These are phyloP conservation scores for Ajuga chamaepitys DNA, from an alignment of 257 asterid genomes.

Conservation along the genomic window DNA sequence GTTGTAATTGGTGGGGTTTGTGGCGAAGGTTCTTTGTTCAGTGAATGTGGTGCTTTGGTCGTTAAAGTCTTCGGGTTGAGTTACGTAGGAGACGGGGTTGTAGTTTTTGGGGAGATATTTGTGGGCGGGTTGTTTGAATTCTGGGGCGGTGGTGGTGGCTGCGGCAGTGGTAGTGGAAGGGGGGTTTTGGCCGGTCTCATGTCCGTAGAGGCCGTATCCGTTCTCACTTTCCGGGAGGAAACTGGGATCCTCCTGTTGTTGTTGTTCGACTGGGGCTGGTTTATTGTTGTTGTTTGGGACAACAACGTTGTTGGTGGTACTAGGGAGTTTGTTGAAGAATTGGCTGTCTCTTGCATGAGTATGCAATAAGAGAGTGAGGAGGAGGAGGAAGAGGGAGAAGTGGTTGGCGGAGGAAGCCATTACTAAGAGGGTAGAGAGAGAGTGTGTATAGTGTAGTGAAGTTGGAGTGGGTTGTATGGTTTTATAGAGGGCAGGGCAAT, in stretches of 20 bases:
- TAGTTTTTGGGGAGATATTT: conserved; percentile 76
- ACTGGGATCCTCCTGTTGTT: conserved; percentile 34
- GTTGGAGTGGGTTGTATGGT: conserved; percentile 16
- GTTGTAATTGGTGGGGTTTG: neutral
- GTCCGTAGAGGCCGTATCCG: conserved; percentile 73
- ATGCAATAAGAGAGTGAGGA: conserved; percentile 31
- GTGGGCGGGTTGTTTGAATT: conserved; percentile 13
- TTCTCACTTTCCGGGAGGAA: conserved; percentile 55
- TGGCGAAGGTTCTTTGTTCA: conserved; percentile 11
- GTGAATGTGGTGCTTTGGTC: conserved; percentile 7
- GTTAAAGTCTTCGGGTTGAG: conserved; percentile 35
- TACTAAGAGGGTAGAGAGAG: conserved; percentile 8
- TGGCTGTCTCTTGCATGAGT: conserved; percentile 75
- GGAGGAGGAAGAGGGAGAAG: conserved; percentile 37
- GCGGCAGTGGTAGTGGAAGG: conserved; percentile 44
- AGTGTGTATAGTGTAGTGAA: conserved; percentile 12
- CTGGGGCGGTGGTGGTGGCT: conserved; percentile 11
- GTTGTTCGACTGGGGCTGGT: conserved; percentile 14
- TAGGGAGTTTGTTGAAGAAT: conserved; percentile 63
- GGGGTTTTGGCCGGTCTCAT: conserved; percentile 55
- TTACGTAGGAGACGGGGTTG: conserved; percentile 67
- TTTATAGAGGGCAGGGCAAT: conserved; percentile 45
- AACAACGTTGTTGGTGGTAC: conserved; percentile 24
- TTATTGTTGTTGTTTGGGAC: conserved; percentile 19
- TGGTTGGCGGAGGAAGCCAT: conserved; percentile 49